phyloP scores from a whole-genome alignment of 2,329 filamentous ascomycete genomes.

The Phaeoacremonium minimum region DNA sequence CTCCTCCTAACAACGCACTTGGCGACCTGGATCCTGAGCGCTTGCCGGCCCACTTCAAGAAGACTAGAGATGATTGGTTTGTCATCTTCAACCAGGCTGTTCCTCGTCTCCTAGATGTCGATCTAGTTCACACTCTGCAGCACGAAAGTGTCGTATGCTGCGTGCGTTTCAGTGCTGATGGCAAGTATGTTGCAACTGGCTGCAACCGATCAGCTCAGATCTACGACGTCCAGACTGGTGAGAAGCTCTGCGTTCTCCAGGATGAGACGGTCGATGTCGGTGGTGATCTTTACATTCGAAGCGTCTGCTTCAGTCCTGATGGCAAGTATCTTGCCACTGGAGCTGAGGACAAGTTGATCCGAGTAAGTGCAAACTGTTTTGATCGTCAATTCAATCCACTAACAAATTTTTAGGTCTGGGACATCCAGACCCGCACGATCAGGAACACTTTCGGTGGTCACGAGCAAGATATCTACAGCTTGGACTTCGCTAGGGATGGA shows the following conservation, averaged over 20 bases:
- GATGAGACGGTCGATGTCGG: constrained; percentile 83
- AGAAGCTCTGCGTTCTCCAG: constrained; percentile 85
- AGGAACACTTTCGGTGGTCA: constrained; percentile 93
- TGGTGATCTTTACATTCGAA: constrained; percentile 93
- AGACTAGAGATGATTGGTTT: constrained; percentile 88
- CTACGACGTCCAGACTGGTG: constrained; percentile 84
- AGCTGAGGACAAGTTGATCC: constrained; percentile 94
- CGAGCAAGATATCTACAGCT: constrained; percentile 96
- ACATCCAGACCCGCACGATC: constrained; percentile 78
- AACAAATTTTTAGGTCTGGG: constrained; percentile 99
- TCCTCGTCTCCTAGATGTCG: constrained; percentile 84
- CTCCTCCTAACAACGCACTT: constrained; percentile 57
- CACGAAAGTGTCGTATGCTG: constrained; percentile 98
- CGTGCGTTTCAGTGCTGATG: constrained; percentile 92
- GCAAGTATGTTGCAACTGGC: constrained; percentile 91
- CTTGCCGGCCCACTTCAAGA: constrained; percentile 81
- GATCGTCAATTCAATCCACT: no score
- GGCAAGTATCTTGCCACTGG: constrained; percentile 91
- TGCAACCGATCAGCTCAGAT: constrained; percentile 99
- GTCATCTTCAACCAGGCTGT: constrained; percentile 94
- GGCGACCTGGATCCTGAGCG: constrained; percentile 85
- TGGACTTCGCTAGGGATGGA: constrained; percentile 92
- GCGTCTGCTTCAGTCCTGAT: constrained; percentile 97
- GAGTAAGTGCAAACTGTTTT: no score
- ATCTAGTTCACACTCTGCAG: constrained; percentile 85